A percentile compares a stretch with the other conserved stretches of the same genome.
Conservation (phyloP, 148 eudicot species). For the Talinum fruticosum region DNA sequence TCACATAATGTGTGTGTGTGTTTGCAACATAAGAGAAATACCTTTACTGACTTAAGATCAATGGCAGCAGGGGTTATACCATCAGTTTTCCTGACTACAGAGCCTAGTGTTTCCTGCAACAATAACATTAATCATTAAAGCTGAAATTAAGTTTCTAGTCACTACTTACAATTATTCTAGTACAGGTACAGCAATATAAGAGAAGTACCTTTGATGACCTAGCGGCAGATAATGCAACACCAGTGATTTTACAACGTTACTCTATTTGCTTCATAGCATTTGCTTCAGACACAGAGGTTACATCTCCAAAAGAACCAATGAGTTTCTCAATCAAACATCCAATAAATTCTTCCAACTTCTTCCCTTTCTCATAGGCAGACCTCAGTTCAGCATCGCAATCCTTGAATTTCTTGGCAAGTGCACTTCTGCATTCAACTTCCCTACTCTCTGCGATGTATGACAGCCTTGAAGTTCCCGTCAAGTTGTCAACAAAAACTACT, state of each 20-base stretch:
- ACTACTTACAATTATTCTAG: neutral
- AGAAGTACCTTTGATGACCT: neutral
- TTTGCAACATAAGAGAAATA: neutral
- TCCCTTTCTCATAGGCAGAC: neutral
- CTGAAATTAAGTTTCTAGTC: neutral
- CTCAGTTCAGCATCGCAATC: neutral
- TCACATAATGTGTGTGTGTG: neutral
- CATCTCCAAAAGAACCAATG: neutral
- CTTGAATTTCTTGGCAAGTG: neutral
- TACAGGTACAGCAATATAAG: neutral
- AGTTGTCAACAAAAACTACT: neutral
- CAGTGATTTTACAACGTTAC: neutral
- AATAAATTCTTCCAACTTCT: neutral
- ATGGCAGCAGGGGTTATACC: neutral
- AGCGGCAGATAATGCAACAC: neutral
- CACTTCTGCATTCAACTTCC: neutral
- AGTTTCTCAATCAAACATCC: neutral
- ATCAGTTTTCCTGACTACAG: neutral
- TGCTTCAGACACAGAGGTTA: neutral
- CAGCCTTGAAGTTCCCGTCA: neutral
- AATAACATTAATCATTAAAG: neutral
- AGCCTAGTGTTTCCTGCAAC: neutral
- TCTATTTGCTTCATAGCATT: neutral
- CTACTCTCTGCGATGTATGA: neutral
- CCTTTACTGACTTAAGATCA: neutral